Base-by-base conservation (phyloP, 257 asterid species). In the Nicotiana knightiana region DNA sequence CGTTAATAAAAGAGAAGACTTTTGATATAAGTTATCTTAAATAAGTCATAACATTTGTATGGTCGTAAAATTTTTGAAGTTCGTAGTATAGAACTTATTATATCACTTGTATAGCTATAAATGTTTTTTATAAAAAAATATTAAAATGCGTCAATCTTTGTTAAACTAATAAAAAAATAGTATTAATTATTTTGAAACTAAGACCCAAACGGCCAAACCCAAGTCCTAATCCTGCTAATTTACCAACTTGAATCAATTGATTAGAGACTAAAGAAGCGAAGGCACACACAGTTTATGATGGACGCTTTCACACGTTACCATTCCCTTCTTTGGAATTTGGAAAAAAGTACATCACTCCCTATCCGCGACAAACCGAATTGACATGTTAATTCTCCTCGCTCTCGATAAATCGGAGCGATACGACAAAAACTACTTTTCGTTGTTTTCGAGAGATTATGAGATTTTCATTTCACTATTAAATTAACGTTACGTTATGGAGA, bases 51-150 rank as follows among this genome's bases (percentile, higher is more conserved):
- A 2, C 46, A 39, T 39, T 8, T 39, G 2, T 39, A 9, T 39
- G 9, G 0, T 6, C 2, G 0, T 43, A 43, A 43, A 43, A 43
- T 11, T 43, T 6, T 43, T 7, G 0, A 7, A 43, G 1, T 1
- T 7, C 8, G 2, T 43, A 0, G 0, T 43, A 0, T 7, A 3
- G 0, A 43, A 43, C 48, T 0, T 6, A 1, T 37, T 8, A 37
- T 6, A 5, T 6, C 1, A 37, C 46, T 37, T 37, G 46, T 37
- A 0, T 37, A 2, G 46, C 46, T 37, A 37, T 37, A 37, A 0
- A 0, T 35, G 4, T 0, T 37, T 5, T 0, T 5, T 0, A 5
- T 1, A 37, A 37, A 1, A 37, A 37, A 6, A 39, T 6, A 39
- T 39, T 39, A 1, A 39, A 39, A 37, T 1, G 1, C 5, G 6